phyloP scores from a whole-genome alignment of 2,329 filamentous ascomycete species.

The Apiospora aurea region DNA sequence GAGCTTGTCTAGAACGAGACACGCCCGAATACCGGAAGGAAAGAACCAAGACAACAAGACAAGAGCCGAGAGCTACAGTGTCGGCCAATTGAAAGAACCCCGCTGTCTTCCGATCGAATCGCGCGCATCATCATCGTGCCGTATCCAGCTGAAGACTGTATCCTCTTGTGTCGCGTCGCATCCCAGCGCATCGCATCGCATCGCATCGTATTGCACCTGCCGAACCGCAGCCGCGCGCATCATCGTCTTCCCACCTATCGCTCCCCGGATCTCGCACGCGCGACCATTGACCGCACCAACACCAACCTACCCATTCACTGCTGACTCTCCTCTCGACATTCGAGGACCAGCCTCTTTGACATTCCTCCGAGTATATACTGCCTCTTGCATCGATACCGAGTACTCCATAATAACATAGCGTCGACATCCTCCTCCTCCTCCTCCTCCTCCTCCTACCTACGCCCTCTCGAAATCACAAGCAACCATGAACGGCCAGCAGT shows the following conservation, averaged over 20 bases:
- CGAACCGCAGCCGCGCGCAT: conserved; percentile 7
- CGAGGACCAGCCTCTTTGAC: background rate
- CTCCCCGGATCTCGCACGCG: background rate
- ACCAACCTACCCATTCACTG: background rate
- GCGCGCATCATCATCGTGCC: background rate
- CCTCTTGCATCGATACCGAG: conserved; percentile 1
- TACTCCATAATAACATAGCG: background rate
- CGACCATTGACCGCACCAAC: background rate
- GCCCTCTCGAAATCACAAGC: background rate
- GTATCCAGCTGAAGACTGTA: background rate
- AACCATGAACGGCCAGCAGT: conserved; percentile 12
- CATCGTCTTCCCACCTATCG: conserved; percentile 5
- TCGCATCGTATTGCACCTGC: conserved; percentile 21
- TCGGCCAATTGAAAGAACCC: background rate
- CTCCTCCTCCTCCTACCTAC: background rate
- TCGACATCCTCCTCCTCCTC: background rate
- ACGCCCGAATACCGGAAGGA: background rate
- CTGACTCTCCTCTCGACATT: background rate
- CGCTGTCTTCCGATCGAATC: background rate
- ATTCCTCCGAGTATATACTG: background rate
- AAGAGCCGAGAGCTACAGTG: background rate
- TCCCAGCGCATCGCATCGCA: conserved; percentile 24
- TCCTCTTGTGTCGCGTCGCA: conserved; percentile 9
- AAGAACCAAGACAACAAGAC: background rate
- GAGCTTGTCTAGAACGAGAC: background rate